Evolutionary conservation across 2,329 filamentous ascomycete species (phyloP).

Genomic region (Fusarium subglutinans): DNA sequence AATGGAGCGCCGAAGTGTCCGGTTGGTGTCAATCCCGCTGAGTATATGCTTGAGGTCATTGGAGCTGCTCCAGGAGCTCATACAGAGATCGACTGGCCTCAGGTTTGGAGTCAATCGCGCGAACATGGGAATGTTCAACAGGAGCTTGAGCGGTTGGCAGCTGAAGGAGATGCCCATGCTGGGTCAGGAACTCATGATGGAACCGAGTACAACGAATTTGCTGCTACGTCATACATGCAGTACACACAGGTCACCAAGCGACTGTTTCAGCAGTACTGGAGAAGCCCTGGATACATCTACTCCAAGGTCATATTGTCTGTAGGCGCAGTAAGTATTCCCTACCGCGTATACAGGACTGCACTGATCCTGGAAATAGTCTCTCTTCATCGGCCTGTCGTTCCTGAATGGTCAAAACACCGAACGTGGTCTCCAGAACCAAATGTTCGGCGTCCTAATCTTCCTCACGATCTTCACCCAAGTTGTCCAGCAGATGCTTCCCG

Average conservation of each 20-base stretch:
- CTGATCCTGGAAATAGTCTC: slow-evolving; percentile 30
- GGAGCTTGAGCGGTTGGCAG: slow-evolving; percentile 45
- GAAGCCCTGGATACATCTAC: slow-evolving; percentile 69
- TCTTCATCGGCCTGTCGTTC: slow-evolving; percentile 78
- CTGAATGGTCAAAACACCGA: slow-evolving; percentile 67
- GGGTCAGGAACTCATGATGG: neutral
- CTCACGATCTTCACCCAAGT: slow-evolving; percentile 74
- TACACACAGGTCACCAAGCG: slow-evolving; percentile 50
- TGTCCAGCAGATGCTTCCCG: slow-evolving; percentile 74
- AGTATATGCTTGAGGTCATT: slow-evolving; percentile 69
- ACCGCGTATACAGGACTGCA: fast-evolving
- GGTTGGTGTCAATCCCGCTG: slow-evolving; percentile 69
- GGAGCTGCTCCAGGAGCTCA: slow-evolving; percentile 61
- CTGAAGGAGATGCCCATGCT: neutral
- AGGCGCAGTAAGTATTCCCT: slow-evolving; percentile 44
- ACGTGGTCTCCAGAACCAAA: slow-evolving; percentile 74
- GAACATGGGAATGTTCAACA: slow-evolving; percentile 46
- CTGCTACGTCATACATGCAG: slow-evolving; percentile 45
- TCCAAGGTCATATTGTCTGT: slow-evolving; percentile 55
- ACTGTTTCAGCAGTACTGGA: slow-evolving; percentile 48
- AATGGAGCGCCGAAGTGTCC: slow-evolving; percentile 67
- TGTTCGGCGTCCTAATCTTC: slow-evolving; percentile 78
- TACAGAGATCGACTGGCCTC: slow-evolving; percentile 51
- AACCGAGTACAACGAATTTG: slow-evolving; percentile 44
- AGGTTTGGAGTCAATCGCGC: slow-evolving; percentile 48